Evolutionary conservation across 2,329 filamentous ascomycete genomes (phyloP).

Genomic region (Gremmenia infestans): DNA sequence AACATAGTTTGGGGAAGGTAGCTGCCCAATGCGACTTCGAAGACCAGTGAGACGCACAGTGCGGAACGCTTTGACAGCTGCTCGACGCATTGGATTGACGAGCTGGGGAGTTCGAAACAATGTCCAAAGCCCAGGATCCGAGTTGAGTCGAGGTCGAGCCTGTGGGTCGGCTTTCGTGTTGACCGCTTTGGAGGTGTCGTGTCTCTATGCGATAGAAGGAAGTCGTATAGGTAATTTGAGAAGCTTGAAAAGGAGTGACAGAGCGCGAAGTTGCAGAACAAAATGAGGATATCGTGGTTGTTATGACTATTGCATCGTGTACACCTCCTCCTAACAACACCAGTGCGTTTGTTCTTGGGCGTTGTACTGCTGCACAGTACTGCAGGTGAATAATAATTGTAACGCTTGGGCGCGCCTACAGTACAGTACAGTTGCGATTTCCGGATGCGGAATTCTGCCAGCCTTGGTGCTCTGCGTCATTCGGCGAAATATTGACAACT

Average conservation of each 20-base stretch:
- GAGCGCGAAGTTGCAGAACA: background rate
- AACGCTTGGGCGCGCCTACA: no score
- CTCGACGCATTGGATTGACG: conserved; percentile 63
- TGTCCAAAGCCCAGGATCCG: conserved; percentile 14
- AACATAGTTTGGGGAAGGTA: conserved; percentile 37
- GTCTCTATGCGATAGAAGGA: background rate
- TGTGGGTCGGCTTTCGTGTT: background rate
- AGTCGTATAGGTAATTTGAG: background rate
- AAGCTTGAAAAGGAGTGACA: background rate
- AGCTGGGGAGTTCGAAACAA: conserved; percentile 4
- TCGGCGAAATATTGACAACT: conserved; percentile 30
- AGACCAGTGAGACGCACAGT: conserved; percentile 59
- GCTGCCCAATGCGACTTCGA: conserved; percentile 39
- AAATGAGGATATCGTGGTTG: background rate
- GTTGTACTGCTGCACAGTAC: background rate
- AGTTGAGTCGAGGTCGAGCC: background rate
- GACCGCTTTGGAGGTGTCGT: background rate
- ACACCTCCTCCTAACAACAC: background rate
- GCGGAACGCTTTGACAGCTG: conserved; percentile 62
- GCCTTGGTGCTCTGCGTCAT: conserved; percentile 20
- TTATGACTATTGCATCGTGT: conserved; percentile 2
- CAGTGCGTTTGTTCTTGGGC: background rate
- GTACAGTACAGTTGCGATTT: background rate
- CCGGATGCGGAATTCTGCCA: conserved; percentile 12
- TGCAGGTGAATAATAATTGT: background rate